phyloP scores from a whole-genome alignment of 352 stramenopile genomes.

The Phytophthora macrochlamydospora region DNA sequence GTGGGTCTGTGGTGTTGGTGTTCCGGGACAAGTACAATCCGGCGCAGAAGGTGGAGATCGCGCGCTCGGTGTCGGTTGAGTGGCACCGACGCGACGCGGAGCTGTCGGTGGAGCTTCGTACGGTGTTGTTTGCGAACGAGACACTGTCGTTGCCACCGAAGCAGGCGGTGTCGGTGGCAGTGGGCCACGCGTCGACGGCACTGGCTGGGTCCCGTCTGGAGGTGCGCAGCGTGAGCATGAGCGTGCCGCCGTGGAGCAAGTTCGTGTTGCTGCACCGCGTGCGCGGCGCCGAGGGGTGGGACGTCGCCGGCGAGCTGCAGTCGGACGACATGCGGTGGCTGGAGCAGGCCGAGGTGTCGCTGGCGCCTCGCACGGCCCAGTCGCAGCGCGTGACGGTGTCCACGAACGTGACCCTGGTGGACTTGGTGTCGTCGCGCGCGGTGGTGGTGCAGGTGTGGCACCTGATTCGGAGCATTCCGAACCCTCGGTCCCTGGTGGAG shows the following conservation, averaged over 20 bases:
- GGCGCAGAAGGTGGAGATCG: neutral
- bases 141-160: neutral
- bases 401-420: neutral
- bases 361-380: neutral
- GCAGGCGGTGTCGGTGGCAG: neutral
- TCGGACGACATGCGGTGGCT: neutral
- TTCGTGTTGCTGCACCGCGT: slow-evolving; percentile 1
- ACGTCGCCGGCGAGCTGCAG: neutral
- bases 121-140: neutral
- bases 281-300: neutral
- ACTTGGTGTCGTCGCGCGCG: neutral
- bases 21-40: neutral
- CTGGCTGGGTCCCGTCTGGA: neutral
- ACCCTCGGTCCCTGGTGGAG: neutral
- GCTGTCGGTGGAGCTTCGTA: neutral
- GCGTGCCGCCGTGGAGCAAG: neutral
- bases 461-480: neutral
- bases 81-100: neutral
- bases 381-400: slow-evolving; percentile 1
- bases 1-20: neutral
- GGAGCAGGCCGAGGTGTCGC: slow-evolving; percentile 2
- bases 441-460: slow-evolving; percentile 1
- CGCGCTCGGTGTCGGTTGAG: neutral
- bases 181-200: neutral
- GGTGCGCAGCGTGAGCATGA: slow-evolving; percentile 1